Evolutionary conservation across 2,329 filamentous ascomycete species (phyloP), one percentile per base, ranked within the genome.

Genomic region (Alternaria consortialis): DNA sequence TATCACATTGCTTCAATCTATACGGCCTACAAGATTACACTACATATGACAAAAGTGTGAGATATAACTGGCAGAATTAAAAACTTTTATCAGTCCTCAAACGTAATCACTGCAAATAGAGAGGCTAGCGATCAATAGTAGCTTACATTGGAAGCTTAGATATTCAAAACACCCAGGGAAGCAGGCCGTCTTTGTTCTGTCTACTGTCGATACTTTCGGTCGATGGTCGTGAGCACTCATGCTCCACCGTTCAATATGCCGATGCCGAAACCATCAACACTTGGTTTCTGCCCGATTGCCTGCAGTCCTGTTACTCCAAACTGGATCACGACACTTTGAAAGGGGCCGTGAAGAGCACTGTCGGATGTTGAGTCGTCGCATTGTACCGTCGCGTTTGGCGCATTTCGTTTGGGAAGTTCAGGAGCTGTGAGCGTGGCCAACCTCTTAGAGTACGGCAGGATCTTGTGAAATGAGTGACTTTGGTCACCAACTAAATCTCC

Each of bases 401-500:
- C 63, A 12, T 65, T 64, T 7, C 69, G 53, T 43, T 66, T 67
- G 4, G 43, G n/a, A 7, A 63, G 53, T 15, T 77, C 61, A 2
- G 78, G 76, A 7, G 66, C 57, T 0, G 71, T 77, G 47, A 79
- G 69, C 12, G 67, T 73, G 17, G 69, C 59, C 7, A 68, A 67
- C 31, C 67, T 68, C 37, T 74, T 65, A 62, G 76, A 78, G 55
- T 71, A 78, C 1, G 69, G 71, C 1, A 71, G 56, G 3, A 78
- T 9, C 7, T 64, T 68, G 11, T 73, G 63, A 43, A 69, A 77
- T 0, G 59, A 69, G 53, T 71, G 79, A 44, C 64, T 71, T 15
- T 72, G 55, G 50, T 79, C 77, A 5, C 66, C 74, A 1, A 78
- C 72, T 0, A 61, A 8, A 32, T 77, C 65, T 0, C 74, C 76